These are phyloP conservation scores for Marasmius fiardii DNA, from an alignment of 1,284 basidiomycete genomes.

Conservation along the genomic window DNA sequence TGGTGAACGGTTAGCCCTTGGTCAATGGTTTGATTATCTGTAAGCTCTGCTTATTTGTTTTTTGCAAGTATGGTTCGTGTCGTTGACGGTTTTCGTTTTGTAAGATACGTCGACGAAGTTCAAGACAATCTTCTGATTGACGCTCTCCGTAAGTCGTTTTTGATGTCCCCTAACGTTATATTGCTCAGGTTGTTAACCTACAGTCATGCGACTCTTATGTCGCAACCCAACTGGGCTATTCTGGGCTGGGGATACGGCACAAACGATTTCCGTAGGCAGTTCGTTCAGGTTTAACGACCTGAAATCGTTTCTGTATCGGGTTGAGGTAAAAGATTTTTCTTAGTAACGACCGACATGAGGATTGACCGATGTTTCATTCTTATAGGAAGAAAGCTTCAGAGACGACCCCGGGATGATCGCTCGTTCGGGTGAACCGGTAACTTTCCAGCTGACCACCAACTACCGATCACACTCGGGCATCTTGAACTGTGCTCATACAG, in stretches of 20 bases:
- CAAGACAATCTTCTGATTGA: constrained; percentile 74
- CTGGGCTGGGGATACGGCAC: constrained; percentile 79
- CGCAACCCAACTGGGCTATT: constrained; percentile 65
- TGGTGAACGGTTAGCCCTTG: constrained; percentile 37
- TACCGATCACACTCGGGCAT: constrained; percentile 73
- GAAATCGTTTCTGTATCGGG: constrained; percentile 59
- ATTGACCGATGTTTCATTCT: too few species aligned
- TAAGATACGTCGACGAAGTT: constrained; percentile 71
- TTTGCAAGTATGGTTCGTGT: not conserved
- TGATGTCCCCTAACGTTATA: not conserved
- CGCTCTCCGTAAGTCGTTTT: constrained; percentile 43
- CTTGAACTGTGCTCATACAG: constrained; percentile 59
- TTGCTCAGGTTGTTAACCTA: not conserved
- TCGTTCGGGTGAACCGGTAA: constrained; percentile 27
- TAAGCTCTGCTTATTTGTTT: constrained; percentile 27
- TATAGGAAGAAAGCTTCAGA: constrained; percentile 10
- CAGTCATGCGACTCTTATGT: constrained; percentile 62
- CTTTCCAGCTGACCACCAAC: constrained; percentile 62
- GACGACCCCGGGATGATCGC: not conserved
- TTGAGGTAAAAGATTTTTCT: constrained; percentile 40
- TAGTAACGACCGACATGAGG: not conserved
- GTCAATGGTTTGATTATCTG: constrained; percentile 54
- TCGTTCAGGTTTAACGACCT: constrained; percentile 72
- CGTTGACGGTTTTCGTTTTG: not conserved
- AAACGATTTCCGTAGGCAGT: constrained; percentile 70